Evolutionary conservation across 1,139 yeast genomes (phyloP).

Genomic region (Nakaseomyces glabratus): DNA sequence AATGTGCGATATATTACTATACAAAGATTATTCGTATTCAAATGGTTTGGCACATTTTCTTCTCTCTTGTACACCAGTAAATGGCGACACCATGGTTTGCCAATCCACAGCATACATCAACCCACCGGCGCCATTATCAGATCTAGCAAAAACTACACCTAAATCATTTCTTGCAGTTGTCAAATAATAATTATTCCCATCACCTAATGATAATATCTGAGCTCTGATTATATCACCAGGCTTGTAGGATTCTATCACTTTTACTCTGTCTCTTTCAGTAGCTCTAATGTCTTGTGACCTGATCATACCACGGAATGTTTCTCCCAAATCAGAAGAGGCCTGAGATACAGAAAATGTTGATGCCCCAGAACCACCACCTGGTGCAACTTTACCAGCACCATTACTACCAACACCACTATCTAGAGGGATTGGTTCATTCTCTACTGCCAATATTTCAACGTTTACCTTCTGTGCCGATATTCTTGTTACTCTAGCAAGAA

Average conservation of each 20-base stretch:
- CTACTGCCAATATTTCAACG: constrained; percentile 77
- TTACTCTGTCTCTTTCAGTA: constrained; percentile 83
- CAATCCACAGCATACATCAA: constrained; percentile 89
- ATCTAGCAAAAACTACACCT: constrained; percentile 85
- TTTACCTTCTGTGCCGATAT: constrained; percentile 60
- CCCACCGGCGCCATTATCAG: constrained; percentile 61
- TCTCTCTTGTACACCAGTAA: constrained; percentile 63
- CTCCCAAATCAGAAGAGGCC: constrained; percentile 65
- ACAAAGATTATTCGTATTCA: no score
- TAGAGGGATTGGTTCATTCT: constrained; percentile 41
- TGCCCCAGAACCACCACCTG: constrained; percentile 55
- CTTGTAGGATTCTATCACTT: constrained; percentile 64
- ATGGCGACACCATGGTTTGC: constrained; percentile 86
- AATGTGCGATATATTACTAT: no score
- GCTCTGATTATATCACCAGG: constrained; percentile 95
- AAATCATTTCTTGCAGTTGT: constrained; percentile 85
- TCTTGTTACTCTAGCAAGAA: constrained; percentile 65
- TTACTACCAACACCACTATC: constrained; percentile 64
- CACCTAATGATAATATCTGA: constrained; percentile 75
- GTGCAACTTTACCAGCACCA: constrained; percentile 39
- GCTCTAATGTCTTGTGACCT: constrained; percentile 83
- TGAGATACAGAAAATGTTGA: constrained; percentile 39
- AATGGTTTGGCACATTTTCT: constrained; percentile 94
- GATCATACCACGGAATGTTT: constrained; percentile 82
- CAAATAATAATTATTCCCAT: constrained; percentile 82